These are phyloP conservation scores for Chrysanthemum seticuspe DNA, from an alignment of 129 eudicot species.

Conservation along the genomic window DNA sequence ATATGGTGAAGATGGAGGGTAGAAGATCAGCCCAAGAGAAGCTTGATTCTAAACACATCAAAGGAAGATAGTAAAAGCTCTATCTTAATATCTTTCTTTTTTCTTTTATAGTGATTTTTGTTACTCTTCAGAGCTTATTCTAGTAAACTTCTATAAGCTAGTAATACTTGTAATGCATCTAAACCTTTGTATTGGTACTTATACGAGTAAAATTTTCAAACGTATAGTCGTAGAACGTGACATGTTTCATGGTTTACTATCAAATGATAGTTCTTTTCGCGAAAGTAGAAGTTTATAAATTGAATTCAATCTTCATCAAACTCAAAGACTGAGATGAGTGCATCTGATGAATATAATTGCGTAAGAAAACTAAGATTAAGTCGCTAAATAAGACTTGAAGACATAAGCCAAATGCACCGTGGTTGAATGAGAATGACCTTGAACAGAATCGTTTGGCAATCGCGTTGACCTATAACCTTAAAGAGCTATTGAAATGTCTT, in stretches of 20 bases:
- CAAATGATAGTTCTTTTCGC: background rate
- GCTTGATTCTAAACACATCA: conserved; percentile 1
- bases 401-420: too few species aligned
- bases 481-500: too few species aligned
- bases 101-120: background rate
- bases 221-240: background rate
- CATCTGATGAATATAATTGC: too few species aligned
- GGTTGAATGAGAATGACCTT: too few species aligned
- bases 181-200: background rate
- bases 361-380: too few species aligned
- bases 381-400: too few species aligned
- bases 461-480: too few species aligned
- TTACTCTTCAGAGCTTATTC: background rate
- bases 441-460: too few species aligned
- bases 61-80: conserved; percentile 16
- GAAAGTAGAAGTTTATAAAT: background rate
- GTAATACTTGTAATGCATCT: background rate
- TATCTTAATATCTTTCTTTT: background rate
- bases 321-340: too few species aligned
- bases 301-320: too few species aligned
- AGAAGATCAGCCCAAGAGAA: conserved; percentile 24
- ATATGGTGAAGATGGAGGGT: conserved; percentile 54
- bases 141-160: conserved; percentile 17
- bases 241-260: background rate
- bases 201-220: background rate